These are phyloP conservation scores for Euphorbia corollata DNA, from an alignment of 441 rosid genomes.

Conservation along the genomic window DNA sequence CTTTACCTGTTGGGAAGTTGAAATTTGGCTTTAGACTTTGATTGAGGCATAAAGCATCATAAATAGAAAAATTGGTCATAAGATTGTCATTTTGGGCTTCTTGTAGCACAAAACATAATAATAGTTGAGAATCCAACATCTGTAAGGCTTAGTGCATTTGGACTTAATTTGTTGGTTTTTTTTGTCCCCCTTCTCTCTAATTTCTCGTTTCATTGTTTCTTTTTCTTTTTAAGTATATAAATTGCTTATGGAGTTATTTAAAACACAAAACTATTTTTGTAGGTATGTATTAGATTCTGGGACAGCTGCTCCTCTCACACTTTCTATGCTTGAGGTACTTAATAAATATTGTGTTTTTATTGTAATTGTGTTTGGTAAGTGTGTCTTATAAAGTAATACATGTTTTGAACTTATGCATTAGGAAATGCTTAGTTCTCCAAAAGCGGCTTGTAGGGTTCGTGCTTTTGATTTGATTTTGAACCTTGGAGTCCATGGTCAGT, in stretches of 20 bases:
- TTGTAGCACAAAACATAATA: background rate
- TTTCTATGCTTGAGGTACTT: slow-evolving; percentile 91
- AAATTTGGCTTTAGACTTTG: slow-evolving; percentile 5
- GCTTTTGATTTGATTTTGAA: slow-evolving; percentile 94
- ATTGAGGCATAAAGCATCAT: background rate
- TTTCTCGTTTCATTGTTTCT: background rate
- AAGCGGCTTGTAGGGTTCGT: slow-evolving; percentile 70
- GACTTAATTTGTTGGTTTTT: background rate
- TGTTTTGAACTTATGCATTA: slow-evolving; percentile 28
- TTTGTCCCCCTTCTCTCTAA: background rate
- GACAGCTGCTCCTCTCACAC: slow-evolving; percentile 94
- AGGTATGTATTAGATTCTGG: slow-evolving; percentile 98
- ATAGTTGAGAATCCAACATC: background rate
- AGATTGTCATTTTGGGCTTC: background rate
- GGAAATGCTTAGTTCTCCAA: slow-evolving; percentile 92
- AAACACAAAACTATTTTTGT: slow-evolving; percentile 18
- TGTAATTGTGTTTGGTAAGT: slow-evolving; percentile 14
- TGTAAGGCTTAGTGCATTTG: slow-evolving; percentile 1
- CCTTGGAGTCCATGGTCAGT: slow-evolving; percentile 94
- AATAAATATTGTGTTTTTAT: slow-evolving; percentile 19
- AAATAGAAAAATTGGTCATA: slow-evolving; percentile 2
- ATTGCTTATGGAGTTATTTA: slow-evolving; percentile 11
- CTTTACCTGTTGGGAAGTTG: background rate
- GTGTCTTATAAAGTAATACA: slow-evolving; percentile 19
- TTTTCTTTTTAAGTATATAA: slow-evolving; percentile 8